phyloP scores from a whole-genome alignment of 2,329 filamentous ascomycete species.

The Dryadomyces quercus-mongolicae region DNA sequence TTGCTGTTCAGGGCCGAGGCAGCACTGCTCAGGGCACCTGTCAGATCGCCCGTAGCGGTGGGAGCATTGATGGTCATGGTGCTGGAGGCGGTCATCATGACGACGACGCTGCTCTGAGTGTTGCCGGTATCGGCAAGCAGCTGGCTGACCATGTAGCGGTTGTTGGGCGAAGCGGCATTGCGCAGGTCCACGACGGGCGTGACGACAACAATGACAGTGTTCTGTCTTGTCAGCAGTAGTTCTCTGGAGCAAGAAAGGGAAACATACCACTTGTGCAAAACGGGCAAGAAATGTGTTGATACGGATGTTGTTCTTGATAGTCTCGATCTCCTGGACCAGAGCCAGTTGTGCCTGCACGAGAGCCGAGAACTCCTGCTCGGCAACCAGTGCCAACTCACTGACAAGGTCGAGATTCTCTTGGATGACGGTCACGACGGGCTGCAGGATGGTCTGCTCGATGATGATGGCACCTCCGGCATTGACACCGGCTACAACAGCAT shows the following conservation, averaged over 20 bases:
- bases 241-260: neutral
- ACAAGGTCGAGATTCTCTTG: conserved; percentile 24
- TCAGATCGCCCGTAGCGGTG: conserved; percentile 6
- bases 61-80: conserved; percentile 22
- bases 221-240: conserved; percentile 15
- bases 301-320: conserved; percentile 29
- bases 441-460: conserved; percentile 21
- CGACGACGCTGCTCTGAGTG: conserved; percentile 20
- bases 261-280: conserved; percentile 23
- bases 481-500: conserved; percentile 3
- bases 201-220: conserved; percentile 25
- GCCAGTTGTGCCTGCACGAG: conserved; percentile 24
- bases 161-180: conserved; percentile 17
- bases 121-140: conserved; percentile 24
- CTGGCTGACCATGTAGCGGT: conserved; percentile 27
- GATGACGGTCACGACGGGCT: conserved; percentile 19
- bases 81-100: conserved; percentile 25
- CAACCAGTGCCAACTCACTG: conserved; percentile 20
- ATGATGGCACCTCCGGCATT: conserved; percentile 13
- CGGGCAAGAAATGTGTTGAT: conserved; percentile 26
- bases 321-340: conserved; percentile 23
- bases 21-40: conserved; percentile 2
- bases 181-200: conserved; percentile 24
- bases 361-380: conserved; percentile 24
- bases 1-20: too few relatives aligned